phyloP scores from a whole-genome alignment of 257 asterid species.

The Linderniella brevidens region DNA sequence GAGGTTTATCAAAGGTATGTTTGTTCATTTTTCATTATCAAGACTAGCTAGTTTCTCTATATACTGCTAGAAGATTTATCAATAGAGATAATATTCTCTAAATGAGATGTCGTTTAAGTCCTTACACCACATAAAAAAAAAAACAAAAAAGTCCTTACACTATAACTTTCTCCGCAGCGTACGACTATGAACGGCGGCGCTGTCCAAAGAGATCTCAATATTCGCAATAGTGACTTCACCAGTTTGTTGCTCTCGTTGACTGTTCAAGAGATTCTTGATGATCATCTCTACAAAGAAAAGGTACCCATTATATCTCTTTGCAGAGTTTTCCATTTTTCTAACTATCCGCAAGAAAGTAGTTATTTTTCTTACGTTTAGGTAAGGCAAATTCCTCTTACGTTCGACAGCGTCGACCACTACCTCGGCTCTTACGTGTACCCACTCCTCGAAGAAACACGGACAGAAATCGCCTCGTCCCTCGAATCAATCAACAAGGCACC shows the following conservation, averaged over 20 bases:
- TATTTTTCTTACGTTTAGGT: constrained; percentile 19
- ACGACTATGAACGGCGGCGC: too few relatives aligned
- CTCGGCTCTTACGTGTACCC: constrained; percentile 26
- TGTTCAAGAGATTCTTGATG: constrained; percentile 18
- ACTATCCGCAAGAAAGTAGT: background rate
- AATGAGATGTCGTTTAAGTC: too few relatives aligned
- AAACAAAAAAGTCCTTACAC: too few relatives aligned
- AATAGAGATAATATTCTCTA: too few relatives aligned
- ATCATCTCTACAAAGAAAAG: constrained; percentile 26
- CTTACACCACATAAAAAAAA: too few relatives aligned
- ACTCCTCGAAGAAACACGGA: constrained; percentile 46
- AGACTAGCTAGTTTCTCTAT: too few relatives aligned
- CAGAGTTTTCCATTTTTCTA: too few relatives aligned
- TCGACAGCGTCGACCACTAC: constrained; percentile 21
- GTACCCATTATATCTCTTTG: constrained; percentile 17
- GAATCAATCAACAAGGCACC: constrained; percentile 28
- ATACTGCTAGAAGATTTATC: too few relatives aligned
- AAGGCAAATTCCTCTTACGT: constrained; percentile 26
- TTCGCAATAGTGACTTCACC: constrained; percentile 13
- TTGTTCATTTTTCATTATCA: too few relatives aligned
- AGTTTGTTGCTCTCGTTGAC: constrained; percentile 36
- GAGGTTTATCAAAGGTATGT: too few relatives aligned
- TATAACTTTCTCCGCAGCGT: too few relatives aligned
- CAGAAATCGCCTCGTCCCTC: constrained; percentile 27
- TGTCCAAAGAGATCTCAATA: too few relatives aligned